Conservation (phyloP, 257 asterid genomes). For the Penstemon newberryi region DNA sequence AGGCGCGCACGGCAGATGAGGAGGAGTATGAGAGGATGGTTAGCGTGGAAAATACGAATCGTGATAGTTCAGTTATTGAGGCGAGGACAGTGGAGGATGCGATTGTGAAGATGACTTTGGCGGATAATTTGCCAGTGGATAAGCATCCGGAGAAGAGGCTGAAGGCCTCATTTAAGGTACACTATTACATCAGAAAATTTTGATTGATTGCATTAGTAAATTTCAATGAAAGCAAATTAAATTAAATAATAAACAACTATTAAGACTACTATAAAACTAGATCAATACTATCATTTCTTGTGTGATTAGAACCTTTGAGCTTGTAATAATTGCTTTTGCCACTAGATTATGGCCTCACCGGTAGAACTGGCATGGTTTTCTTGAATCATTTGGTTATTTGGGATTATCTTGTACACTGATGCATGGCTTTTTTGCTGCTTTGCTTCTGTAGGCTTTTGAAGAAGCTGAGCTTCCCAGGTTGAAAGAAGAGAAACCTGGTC, state of each 20-base stretch:
- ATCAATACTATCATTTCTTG: too few species aligned
- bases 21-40: slow-evolving; percentile 84
- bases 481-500: slow-evolving; percentile 60
- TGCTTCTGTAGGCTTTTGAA: slow-evolving; percentile 52
- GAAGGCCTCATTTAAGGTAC: slow-evolving; percentile 89
- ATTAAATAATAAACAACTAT: too few species aligned
- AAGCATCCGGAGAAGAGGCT: slow-evolving; percentile 95
- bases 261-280: too few species aligned
- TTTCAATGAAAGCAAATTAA: too few species aligned
- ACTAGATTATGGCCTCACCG: too few species aligned
- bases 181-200: background rate
- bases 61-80: slow-evolving; percentile 77
- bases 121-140: slow-evolving; percentile 67
- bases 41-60: slow-evolving; percentile 65
- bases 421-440: background rate
- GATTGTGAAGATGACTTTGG: slow-evolving; percentile 62
- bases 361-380: background rate
- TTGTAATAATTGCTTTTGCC: too few species aligned
- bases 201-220: slow-evolving; percentile 1
- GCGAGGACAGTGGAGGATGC: slow-evolving; percentile 87
- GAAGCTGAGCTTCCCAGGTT: slow-evolving; percentile 61
- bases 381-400: background rate
- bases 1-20: slow-evolving; percentile 69
- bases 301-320: too few species aligned
- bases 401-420: slow-evolving; percentile 30